phyloP scores from a whole-genome alignment of 306 rosid genomes.

The Psophocarpus tetragonolobus region DNA sequence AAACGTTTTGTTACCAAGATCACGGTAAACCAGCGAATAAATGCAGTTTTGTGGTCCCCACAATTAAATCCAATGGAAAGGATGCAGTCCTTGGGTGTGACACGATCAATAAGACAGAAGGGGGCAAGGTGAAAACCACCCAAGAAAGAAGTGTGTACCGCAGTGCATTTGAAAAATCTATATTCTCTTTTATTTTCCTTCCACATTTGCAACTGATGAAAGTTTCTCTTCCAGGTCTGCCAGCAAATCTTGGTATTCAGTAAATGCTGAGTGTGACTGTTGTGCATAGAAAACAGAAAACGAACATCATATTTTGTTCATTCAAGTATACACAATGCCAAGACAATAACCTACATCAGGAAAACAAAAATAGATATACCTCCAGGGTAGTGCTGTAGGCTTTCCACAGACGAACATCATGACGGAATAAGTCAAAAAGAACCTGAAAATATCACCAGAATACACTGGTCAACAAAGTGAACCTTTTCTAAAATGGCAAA shows the following conservation, averaged over 20 bases:
- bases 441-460: constrained; percentile 54
- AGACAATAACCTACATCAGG: neutral
- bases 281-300: constrained; percentile 29
- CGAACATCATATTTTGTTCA: neutral
- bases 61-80: constrained; percentile 28
- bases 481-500: constrained; percentile 14
- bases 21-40: constrained; percentile 22
- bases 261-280: constrained; percentile 66
- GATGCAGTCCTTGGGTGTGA: constrained; percentile 26
- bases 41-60: constrained; percentile 23
- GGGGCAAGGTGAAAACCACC: constrained; percentile 17
- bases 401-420: constrained; percentile 81
- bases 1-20: constrained; percentile 11
- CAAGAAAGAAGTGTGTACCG: constrained; percentile 38
- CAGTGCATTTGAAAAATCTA: constrained; percentile 24
- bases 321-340: constrained; percentile 1
- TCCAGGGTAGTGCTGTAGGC: constrained; percentile 77
- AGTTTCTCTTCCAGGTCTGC: constrained; percentile 77
- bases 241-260: constrained; percentile 75
- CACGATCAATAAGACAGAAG: constrained; percentile 11
- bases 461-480: constrained; percentile 21
- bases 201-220: constrained; percentile 50
- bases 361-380: constrained; percentile 50
- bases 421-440: constrained; percentile 82
- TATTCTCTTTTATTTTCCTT: constrained; percentile 38